phyloP scores from a whole-genome alignment of 805 yeast species.

The Metschnikowia lachancei region DNA sequence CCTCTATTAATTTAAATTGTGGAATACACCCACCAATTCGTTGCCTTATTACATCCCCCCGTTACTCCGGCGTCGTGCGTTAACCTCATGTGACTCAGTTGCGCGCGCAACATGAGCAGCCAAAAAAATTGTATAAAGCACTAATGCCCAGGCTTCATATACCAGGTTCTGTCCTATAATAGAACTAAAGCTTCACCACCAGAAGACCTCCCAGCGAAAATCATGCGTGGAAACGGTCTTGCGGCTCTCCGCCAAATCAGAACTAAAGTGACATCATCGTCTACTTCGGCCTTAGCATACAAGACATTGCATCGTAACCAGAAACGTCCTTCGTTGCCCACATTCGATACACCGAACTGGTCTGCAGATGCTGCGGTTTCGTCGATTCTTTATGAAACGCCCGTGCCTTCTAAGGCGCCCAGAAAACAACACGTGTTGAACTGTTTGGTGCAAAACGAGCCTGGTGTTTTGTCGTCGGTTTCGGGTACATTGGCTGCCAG shows the following conservation, averaged over 20 bases:
- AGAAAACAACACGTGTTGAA: conserved; percentile 85
- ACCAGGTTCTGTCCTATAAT: neutral
- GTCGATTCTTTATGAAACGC: conserved; percentile 88
- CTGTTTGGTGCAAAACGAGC: conserved; percentile 97
- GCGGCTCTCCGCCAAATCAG: conserved; percentile 18
- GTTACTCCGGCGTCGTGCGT: conserved; percentile 1
- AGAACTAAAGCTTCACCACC: neutral
- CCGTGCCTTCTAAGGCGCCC: conserved; percentile 62
- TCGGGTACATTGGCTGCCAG: conserved; percentile 96
- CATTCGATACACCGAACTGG: conserved; percentile 91
- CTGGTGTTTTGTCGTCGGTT: conserved; percentile 91
- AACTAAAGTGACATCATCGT: conserved; percentile 43
- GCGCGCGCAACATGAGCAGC: neutral
- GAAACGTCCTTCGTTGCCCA: conserved; percentile 86
- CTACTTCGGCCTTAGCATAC: conserved; percentile 93
- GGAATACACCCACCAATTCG: too few relatives aligned
- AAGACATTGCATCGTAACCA: conserved; percentile 86
- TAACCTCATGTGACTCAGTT: neutral
- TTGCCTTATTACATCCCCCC: neutral
- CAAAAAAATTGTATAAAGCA: neutral
- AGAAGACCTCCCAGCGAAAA: neutral
- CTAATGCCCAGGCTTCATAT: neutral
- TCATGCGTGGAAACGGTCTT: conserved; percentile 9
- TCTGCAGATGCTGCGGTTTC: conserved; percentile 96
- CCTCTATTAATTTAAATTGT: too few relatives aligned